Conservation (phyloP, 2,329 filamentous ascomycete species). For the Sporothrix curviconia region DNA sequence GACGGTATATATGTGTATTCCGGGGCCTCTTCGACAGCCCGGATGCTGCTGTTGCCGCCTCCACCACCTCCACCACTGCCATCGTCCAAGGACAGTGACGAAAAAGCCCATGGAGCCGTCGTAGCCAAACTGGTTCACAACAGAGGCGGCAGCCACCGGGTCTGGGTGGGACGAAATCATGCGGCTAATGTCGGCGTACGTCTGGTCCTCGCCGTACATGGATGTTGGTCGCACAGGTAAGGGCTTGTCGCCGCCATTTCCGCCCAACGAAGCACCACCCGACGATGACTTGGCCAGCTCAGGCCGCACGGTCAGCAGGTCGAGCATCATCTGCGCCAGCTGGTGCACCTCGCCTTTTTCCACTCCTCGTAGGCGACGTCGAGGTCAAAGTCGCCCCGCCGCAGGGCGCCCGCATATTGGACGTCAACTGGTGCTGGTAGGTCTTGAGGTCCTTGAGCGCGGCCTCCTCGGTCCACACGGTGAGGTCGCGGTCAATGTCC, state of each 20-base stretch:
- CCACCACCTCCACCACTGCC: background rate
- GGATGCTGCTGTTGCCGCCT: constrained; percentile 36
- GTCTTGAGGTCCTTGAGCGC: constrained; percentile 86
- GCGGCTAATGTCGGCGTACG: constrained; percentile 47
- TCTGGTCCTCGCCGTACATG: constrained; percentile 41
- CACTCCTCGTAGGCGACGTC: constrained; percentile 84
- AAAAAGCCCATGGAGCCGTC: constrained; percentile 65
- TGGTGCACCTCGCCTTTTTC: constrained; percentile 85
- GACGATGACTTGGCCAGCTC: constrained; percentile 74
- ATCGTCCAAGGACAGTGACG: constrained; percentile 56
- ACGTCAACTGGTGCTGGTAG: constrained; percentile 82
- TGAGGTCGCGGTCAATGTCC: constrained; percentile 76
- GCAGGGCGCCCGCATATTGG: constrained; percentile 70
- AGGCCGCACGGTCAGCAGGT: constrained; percentile 79
- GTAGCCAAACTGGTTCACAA: constrained; percentile 36
- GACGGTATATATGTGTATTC: constrained; percentile 85
- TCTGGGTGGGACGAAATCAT: constrained; percentile 41
- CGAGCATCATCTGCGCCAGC: constrained; percentile 86
- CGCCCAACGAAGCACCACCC: constrained; percentile 32
- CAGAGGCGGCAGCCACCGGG: constrained; percentile 1
- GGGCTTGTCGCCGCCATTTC: constrained; percentile 38
- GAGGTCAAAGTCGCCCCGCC: constrained; percentile 79
- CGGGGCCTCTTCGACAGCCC: constrained; percentile 55
- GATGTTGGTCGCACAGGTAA: constrained; percentile 50
- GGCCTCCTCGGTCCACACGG: constrained; percentile 83